These are phyloP conservation scores for Clathrospora elynae DNA, from an alignment of 2,329 filamentous ascomycete species.

Conservation along the genomic window DNA sequence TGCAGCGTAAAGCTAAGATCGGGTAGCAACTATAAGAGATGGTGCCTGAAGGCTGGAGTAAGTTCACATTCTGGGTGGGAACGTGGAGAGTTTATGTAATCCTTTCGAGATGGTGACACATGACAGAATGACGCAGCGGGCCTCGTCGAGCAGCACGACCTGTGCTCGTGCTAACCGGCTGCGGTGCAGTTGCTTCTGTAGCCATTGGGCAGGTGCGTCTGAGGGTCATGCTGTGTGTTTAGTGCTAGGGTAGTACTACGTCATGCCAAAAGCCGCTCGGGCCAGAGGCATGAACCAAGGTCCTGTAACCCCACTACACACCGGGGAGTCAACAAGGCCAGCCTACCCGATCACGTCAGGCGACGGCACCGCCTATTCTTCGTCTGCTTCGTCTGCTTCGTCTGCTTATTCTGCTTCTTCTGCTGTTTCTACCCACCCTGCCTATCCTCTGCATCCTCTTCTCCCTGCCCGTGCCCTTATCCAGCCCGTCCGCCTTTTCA, in stretches of 20 bases:
- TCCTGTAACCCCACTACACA: conserved; percentile 25
- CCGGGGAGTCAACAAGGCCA: conserved; percentile 25
- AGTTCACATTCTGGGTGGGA: no score
- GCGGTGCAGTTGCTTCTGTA: conserved; percentile 14
- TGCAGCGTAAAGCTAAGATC: conserved; percentile 13
- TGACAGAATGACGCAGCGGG: conserved; percentile 7
- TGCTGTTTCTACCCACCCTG: conserved; percentile 3
- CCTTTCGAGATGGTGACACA: no score
- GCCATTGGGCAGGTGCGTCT: conserved; percentile 20
- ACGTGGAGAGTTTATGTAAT: no score
- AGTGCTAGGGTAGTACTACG: conserved; percentile 17
- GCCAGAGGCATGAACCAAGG: conserved; percentile 13
- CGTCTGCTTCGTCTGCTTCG: conserved; percentile 2
- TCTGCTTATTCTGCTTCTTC: conserved; percentile 5
- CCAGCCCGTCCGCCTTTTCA: conserved; percentile 9
- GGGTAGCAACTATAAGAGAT: conserved; percentile 16
- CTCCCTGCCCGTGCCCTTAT: conserved; percentile 8
- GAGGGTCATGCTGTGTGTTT: conserved; percentile 17
- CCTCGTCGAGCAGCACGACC: neutral
- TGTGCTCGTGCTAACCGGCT: conserved; percentile 1
- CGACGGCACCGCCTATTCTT: conserved; percentile 19
- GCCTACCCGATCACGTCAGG: conserved; percentile 34
- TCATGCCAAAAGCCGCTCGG: conserved; percentile 18
- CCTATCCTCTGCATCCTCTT: conserved; percentile 6
- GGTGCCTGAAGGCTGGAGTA: conserved; percentile 16